A percentile compares a stretch with the other conserved stretches of the same genome.
phyloP scores from a whole-genome alignment of 768 basidiomycete genomes.

The Paxillus rubicundulus region DNA sequence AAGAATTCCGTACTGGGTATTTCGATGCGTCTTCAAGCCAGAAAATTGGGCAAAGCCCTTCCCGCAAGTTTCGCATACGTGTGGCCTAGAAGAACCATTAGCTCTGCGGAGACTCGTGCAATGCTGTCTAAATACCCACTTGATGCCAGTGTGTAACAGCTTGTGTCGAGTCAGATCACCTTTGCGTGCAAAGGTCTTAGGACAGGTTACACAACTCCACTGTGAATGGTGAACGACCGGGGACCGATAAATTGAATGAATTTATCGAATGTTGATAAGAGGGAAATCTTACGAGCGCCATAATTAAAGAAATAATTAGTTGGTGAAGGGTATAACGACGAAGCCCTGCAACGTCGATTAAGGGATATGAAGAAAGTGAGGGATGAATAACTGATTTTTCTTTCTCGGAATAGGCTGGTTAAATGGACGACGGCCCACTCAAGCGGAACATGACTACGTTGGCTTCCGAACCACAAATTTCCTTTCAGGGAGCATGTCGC shows the following conservation, averaged over 20 bases:
- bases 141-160: conserved; percentile 46
- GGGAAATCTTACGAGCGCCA: conserved; percentile 22
- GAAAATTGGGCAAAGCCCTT: conserved; percentile 59
- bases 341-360: conserved; percentile 45
- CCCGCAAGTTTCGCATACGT: conserved; percentile 49
- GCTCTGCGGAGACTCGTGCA: background rate
- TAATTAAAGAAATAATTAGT: conserved; percentile 9
- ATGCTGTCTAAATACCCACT: conserved; percentile 34
- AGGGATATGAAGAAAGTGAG: conserved; percentile 12
- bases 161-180: conserved; percentile 62
- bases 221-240: conserved; percentile 12
- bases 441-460: conserved; percentile 8
- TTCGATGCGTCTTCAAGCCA: conserved; percentile 60
- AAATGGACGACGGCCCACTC: conserved; percentile 12
- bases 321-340: conserved; percentile 34
- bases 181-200: conserved; percentile 51
- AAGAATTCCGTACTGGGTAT: conserved; percentile 55
- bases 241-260: background rate
- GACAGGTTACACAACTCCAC: conserved; percentile 45
- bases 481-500: conserved; percentile 9
- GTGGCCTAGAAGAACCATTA: conserved; percentile 39
- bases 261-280: background rate
- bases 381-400: conserved; percentile 7
- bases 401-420: conserved; percentile 10
- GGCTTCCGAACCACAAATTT: conserved; percentile 3